A percentile compares a stretch with the other conserved stretches of the same genome.
Evolutionary conservation across 805 yeast species (phyloP).

Genomic region (Hanseniaspora occidentalis): DNA sequence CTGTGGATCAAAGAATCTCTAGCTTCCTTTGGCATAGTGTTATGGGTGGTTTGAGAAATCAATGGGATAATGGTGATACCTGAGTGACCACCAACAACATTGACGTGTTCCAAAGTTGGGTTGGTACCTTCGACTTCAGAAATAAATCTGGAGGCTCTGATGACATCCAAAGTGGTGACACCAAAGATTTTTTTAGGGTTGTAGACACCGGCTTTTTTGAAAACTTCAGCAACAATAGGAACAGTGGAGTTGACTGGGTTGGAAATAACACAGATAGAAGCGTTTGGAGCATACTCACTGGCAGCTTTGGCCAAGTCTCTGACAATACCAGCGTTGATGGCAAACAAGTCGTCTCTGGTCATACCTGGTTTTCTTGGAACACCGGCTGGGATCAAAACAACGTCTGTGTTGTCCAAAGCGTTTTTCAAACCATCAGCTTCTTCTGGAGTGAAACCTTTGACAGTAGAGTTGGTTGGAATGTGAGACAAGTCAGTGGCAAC

Average conservation of each 20-base stretch:
- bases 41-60: slow-evolving; percentile 72
- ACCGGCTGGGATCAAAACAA: slow-evolving; percentile 92
- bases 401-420: slow-evolving; percentile 62
- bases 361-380: slow-evolving; percentile 98
- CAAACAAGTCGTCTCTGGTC: slow-evolving; percentile 96
- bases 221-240: slow-evolving; percentile 89
- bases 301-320: slow-evolving; percentile 81
- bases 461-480: slow-evolving; percentile 83
- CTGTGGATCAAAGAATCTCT: slow-evolving; percentile 63
- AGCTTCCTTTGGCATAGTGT: slow-evolving; percentile 50
- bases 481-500: slow-evolving; percentile 95
- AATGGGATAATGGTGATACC: slow-evolving; percentile 94
- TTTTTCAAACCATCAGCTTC: slow-evolving; percentile 50
- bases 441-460: slow-evolving; percentile 80
- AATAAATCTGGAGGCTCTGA: slow-evolving; percentile 80
- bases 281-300: slow-evolving; percentile 76
- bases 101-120: slow-evolving; percentile 65
- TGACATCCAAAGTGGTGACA: slow-evolving; percentile 88
- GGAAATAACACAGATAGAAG: slow-evolving; percentile 70
- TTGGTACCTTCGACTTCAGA: slow-evolving; percentile 41
- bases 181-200: slow-evolving; percentile 89
- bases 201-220: slow-evolving; percentile 75
- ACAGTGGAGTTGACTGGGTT: slow-evolving; percentile 97
- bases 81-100: slow-evolving; percentile 96
- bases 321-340: slow-evolving; percentile 91